A percentile compares a stretch with the other conserved stretches of the same genome.
These are phyloP conservation scores for Daldinia childiae DNA, from an alignment of 495 filamentous ascomycete genomes.

Conservation along the genomic window DNA sequence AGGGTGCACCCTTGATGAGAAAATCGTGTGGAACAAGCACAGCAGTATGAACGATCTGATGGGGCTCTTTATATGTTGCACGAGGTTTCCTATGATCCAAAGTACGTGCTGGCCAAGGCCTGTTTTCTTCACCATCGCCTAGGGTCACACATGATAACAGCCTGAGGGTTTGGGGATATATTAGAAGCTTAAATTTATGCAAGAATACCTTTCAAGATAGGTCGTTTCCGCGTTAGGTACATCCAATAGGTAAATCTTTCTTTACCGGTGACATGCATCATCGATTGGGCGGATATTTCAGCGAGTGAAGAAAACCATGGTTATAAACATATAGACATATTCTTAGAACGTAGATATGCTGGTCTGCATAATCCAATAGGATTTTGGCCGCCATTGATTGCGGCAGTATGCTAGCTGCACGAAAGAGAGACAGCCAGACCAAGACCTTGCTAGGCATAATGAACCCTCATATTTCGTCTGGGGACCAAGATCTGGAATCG, in stretches of 20 bases:
- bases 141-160: constrained; percentile 14
- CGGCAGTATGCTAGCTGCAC: constrained; percentile 15
- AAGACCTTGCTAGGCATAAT: background rate
- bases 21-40: constrained; percentile 42
- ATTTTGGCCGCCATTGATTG: constrained; percentile 8
- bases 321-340: background rate
- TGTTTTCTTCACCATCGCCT: constrained; percentile 20
- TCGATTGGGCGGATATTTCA: constrained; percentile 25
- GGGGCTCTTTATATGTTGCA: constrained; percentile 49
- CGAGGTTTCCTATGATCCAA: constrained; percentile 22
- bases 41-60: constrained; percentile 34
- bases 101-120: constrained; percentile 5
- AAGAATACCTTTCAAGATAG: constrained; percentile 27
- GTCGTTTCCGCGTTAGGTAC: constrained; percentile 28
- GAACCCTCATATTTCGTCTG: constrained; percentile 4
- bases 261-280: constrained; percentile 17
- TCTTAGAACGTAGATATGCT: background rate
- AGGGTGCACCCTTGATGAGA: constrained; percentile 33
- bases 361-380: constrained; percentile 22
- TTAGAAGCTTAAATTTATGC: constrained; percentile 38
- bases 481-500: constrained; percentile 17
- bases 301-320: constrained; percentile 5
- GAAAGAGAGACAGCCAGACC: background rate
- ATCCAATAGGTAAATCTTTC: constrained; percentile 14
- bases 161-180: constrained; percentile 18